Evolutionary conservation across 1,284 basidiomycete species (phyloP).

Genomic region (Heimioporus retisporus): DNA sequence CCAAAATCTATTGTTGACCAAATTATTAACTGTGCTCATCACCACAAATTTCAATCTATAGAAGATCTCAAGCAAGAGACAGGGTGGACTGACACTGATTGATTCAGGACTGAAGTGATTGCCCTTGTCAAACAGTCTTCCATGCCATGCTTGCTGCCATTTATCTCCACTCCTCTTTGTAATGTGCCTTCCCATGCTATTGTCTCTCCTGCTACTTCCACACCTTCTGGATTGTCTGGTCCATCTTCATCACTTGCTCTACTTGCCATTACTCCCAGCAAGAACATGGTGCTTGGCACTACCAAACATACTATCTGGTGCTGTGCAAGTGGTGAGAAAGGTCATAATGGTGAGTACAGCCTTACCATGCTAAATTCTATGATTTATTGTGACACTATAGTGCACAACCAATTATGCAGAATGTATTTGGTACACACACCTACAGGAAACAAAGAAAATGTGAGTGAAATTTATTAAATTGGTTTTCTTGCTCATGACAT

Average conservation of each 20-base stretch:
- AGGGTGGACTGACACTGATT: slow-evolving; percentile 11
- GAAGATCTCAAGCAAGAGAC: slow-evolving; percentile 19
- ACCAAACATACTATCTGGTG: background rate
- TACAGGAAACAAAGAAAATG: too few species aligned
- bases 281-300: too few species aligned
- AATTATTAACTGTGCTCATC: slow-evolving; percentile 32
- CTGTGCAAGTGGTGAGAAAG: slow-evolving; percentile 1
- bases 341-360: background rate
- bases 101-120: slow-evolving; percentile 16
- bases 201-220: background rate
- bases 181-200: too few species aligned
- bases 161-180: background rate
- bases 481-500: too few species aligned
- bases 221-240: too few species aligned
- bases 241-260: background rate
- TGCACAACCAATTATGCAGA: background rate
- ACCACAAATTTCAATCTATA: slow-evolving; percentile 17
- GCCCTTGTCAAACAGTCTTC: background rate
- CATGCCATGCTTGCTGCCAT: background rate
- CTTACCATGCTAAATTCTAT: too few species aligned
- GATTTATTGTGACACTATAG: background rate
- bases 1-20: slow-evolving; percentile 24
- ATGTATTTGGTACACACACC: too few species aligned
- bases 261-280: background rate
- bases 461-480: too few species aligned